Conservation (phyloP, 805 yeast species). For the Phaffomyces antillensis region DNA sequence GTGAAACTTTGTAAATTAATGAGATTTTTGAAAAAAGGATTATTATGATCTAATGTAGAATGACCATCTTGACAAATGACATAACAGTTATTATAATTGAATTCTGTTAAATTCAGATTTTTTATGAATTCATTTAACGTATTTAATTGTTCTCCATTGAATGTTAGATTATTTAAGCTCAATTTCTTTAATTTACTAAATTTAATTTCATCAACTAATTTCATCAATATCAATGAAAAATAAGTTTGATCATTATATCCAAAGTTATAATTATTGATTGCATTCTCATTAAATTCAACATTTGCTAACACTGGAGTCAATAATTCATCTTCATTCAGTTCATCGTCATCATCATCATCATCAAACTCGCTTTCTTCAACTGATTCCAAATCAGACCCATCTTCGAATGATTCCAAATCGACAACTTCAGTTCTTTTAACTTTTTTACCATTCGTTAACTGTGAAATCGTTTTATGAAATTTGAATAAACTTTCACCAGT, state of each 20-base stretch:
- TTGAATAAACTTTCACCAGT: neutral
- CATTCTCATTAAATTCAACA: neutral
- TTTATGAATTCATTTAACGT: neutral
- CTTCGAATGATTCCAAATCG: constrained; percentile 4
- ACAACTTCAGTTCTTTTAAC: neutral
- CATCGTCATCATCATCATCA: neutral
- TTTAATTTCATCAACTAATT: neutral
- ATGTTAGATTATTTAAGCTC: neutral
- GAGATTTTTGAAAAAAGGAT: neutral
- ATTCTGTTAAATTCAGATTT: neutral
- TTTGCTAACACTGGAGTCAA: neutral
- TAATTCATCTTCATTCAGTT: constrained; percentile 1
- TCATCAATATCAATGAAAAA: neutral
- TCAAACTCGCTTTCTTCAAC: neutral
- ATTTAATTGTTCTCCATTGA: neutral
- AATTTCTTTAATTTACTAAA: neutral
- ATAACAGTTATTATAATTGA: constrained; percentile 3
- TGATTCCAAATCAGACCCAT: neutral
- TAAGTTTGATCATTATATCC: neutral
- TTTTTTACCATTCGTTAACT: neutral
- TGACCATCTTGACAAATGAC: neutral
- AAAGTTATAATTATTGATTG: neutral
- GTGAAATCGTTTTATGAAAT: neutral
- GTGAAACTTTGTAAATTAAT: neutral
- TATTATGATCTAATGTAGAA: neutral